A percentile compares a stretch with the other conserved stretches of the same genome.
These are phyloP conservation scores for Prunus padus DNA, from an alignment of 306 rosid genomes.

Conservation along the genomic window DNA sequence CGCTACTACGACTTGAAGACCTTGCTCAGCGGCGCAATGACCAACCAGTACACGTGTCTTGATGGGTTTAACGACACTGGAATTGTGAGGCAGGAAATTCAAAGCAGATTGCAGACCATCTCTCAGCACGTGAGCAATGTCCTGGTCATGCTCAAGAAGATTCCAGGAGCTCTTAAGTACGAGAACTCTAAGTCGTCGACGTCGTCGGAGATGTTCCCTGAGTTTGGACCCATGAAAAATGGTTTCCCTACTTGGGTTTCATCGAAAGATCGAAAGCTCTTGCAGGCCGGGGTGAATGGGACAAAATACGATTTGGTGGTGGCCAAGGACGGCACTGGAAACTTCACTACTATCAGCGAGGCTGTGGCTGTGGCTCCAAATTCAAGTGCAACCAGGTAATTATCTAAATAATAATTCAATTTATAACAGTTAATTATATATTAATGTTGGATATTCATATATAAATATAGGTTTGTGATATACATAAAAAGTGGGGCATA, in stretches of 20 bases:
- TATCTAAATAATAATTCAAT: neutral
- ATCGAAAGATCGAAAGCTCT: slow-evolving; percentile 46
- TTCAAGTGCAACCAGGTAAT: slow-evolving; percentile 67
- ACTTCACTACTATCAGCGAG: slow-evolving; percentile 59
- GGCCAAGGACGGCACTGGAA: slow-evolving; percentile 80
- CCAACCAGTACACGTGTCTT: slow-evolving; percentile 79
- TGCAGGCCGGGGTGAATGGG: slow-evolving; percentile 43
- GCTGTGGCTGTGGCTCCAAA: slow-evolving; percentile 85
- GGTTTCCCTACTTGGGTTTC: slow-evolving; percentile 71
- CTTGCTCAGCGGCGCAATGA: slow-evolving; percentile 75
- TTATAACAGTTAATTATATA: neutral
- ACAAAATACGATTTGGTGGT: slow-evolving; percentile 60
- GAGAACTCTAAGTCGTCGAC: neutral
- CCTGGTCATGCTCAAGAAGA: slow-evolving; percentile 65
- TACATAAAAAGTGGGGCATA: slow-evolving; percentile 73
- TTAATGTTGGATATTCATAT: no score
- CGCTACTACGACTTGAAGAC: slow-evolving; percentile 47
- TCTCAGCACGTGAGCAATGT: slow-evolving; percentile 63
- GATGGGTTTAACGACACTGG: slow-evolving; percentile 60
- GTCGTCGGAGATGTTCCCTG: slow-evolving; percentile 42
- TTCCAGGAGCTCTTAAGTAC: slow-evolving; percentile 28
- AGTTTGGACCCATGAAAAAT: slow-evolving; percentile 43
- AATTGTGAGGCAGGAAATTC: slow-evolving; percentile 31
- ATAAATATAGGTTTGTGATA: slow-evolving; percentile 59
- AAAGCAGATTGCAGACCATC: slow-evolving; percentile 36